Evolutionary conservation across 2,329 filamentous ascomycete species (phyloP).

Genomic region (Aspergillus sp.): DNA sequence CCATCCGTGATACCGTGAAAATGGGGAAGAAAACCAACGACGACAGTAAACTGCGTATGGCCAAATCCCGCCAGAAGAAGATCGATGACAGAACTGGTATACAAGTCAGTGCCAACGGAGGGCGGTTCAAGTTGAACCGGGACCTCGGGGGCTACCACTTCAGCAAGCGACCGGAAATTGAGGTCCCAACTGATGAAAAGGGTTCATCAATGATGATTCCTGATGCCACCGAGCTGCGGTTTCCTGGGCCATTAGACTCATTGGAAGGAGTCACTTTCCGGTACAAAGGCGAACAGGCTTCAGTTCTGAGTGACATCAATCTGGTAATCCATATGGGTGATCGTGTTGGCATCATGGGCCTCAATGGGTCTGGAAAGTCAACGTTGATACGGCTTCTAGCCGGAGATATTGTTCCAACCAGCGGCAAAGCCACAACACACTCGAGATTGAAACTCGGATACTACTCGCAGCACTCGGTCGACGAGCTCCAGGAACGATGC

Average conservation of each 20-base stretch:
- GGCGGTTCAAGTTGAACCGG: slow-evolving; percentile 70
- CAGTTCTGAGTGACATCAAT: slow-evolving; percentile 53
- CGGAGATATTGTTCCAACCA: slow-evolving; percentile 48
- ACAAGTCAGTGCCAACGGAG: slow-evolving; percentile 61
- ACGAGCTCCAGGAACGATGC: slow-evolving; percentile 53
- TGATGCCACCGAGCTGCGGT: slow-evolving; percentile 59
- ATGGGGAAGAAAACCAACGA: slow-evolving; percentile 69
- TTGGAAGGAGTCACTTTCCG: slow-evolving; percentile 60
- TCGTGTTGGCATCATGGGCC: slow-evolving; percentile 63
- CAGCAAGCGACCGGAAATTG: slow-evolving; percentile 56
- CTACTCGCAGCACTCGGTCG: slow-evolving; percentile 72
- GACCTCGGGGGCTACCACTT: slow-evolving; percentile 57
- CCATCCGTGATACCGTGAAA: slow-evolving; percentile 64
- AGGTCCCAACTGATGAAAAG: slow-evolving; percentile 55
- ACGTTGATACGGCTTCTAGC: slow-evolving; percentile 65
- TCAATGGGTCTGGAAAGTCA: slow-evolving; percentile 76
- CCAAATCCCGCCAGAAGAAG: slow-evolving; percentile 75
- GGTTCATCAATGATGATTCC: slow-evolving; percentile 51
- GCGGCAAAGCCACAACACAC: slow-evolving; percentile 56
- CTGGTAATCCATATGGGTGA: slow-evolving; percentile 65
- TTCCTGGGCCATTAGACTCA: slow-evolving; percentile 63
- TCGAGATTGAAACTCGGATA: slow-evolving; percentile 62
- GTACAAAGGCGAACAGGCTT: slow-evolving; percentile 43
- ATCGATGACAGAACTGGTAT: slow-evolving; percentile 73
- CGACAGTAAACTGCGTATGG: slow-evolving; percentile 77